These are phyloP conservation scores for Ruellia speciosa DNA, from an alignment of 305 asterid genomes.

Conservation along the genomic window DNA sequence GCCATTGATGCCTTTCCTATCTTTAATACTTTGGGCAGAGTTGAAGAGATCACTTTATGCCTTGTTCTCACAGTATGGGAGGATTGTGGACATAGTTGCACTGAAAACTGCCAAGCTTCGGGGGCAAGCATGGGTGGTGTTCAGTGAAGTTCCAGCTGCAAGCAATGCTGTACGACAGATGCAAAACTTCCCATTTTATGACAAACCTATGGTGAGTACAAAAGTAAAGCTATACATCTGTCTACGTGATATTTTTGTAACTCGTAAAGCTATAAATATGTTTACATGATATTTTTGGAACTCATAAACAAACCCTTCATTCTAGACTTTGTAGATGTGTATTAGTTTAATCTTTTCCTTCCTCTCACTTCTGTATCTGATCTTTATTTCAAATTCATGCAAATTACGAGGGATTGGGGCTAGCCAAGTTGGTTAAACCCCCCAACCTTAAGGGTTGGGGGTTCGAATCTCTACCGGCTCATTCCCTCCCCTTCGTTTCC, in stretches of 20 bases:
- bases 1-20: slow-evolving; percentile 25
- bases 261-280: too few species aligned
- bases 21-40: slow-evolving; percentile 55
- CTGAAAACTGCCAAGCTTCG: slow-evolving; percentile 84
- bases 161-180: slow-evolving; percentile 95
- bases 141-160: slow-evolving; percentile 94
- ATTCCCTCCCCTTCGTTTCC: too few species aligned
- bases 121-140: slow-evolving; percentile 97
- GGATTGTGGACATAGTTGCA: slow-evolving; percentile 88
- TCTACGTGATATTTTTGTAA: slow-evolving; percentile 3
- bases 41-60: slow-evolving; percentile 98
- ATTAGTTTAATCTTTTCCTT: too few species aligned
- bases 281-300: too few species aligned
- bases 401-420: too few species aligned
- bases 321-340: too few species aligned
- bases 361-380: too few species aligned
- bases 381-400: too few species aligned
- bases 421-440: too few species aligned
- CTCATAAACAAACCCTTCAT: too few species aligned
- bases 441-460: too few species aligned
- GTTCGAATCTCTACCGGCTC: too few species aligned
- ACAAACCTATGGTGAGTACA: slow-evolving; percentile 79
- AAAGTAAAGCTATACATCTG: slow-evolving; percentile 1
- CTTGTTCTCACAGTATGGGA: slow-evolving; percentile 96
- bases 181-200: slow-evolving; percentile 94